Evolutionary conservation across 2,329 filamentous ascomycete species (phyloP).

Genomic region (Aspergillus glaucus): DNA sequence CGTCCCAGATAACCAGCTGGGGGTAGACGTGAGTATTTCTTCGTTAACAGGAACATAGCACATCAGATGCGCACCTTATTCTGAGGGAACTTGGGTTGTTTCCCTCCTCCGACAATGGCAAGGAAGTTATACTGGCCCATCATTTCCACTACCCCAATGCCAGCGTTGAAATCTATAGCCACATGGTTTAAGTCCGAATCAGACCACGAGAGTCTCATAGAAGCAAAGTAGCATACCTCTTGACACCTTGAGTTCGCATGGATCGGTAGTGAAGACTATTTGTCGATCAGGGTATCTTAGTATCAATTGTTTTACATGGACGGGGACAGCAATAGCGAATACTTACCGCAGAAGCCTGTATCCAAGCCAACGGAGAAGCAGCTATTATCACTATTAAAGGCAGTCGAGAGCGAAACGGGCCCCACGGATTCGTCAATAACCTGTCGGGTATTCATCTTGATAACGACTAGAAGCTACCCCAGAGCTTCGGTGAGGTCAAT

Average conservation of each 20-base stretch:
- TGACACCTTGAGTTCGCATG: conserved; percentile 62
- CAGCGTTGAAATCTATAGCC: conserved; percentile 66
- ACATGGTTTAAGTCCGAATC: background rate
- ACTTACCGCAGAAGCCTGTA: conserved; percentile 73
- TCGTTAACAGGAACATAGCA: background rate
- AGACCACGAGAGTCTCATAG: background rate
- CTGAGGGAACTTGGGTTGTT: conserved; percentile 74
- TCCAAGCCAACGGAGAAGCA: conserved; percentile 85
- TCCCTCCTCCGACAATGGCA: conserved; percentile 82
- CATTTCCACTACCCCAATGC: conserved; percentile 78
- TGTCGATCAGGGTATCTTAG: conserved; percentile 9
- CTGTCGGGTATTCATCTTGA: conserved; percentile 78
- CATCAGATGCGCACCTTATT: conserved; percentile 60
- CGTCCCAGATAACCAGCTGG: conserved; percentile 81
- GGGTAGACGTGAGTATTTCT: background rate
- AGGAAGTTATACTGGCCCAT: conserved; percentile 81
- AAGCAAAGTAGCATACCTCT: conserved; percentile 42
- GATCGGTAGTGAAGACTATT: conserved; percentile 65
- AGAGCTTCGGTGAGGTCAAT: conserved; percentile 2
- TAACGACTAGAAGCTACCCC: background rate
- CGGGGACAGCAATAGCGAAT: conserved; percentile 1
- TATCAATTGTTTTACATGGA: conserved; percentile 3
- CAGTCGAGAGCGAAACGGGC: conserved; percentile 70
- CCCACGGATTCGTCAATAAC: conserved; percentile 71
- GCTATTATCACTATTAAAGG: conserved; percentile 78